Evolutionary conservation across 2,329 filamentous ascomycete species (phyloP), one percentile per base, ranked within the genome.

Genomic region (Scolecobasidium constrictum): DNA sequence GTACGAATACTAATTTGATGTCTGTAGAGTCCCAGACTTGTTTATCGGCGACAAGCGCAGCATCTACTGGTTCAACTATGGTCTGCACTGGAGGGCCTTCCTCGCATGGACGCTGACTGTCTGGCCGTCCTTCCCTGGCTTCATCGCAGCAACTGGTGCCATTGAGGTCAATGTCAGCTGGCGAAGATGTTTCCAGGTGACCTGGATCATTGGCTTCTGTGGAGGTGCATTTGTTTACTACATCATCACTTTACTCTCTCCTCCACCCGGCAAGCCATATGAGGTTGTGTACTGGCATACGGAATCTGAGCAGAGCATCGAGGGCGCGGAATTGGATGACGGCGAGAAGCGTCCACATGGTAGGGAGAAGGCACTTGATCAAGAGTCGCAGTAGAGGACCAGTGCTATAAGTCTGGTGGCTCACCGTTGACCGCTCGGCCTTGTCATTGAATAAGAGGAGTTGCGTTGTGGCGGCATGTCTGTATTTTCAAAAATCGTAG

Each of bases 1-100:
- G n/a, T n/a, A n/a, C n/a, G n/a, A n/a, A n/a, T n/a, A n/a, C n/a
- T n/a, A n/a, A n/a, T n/a, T 46, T n/a, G n/a, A 43, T 11, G 46
- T 46, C 6, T 49, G 45, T 45, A 48, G 46, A 17, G 38, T 51
- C 17, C 48, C 48, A 4, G 46, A 51, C 31, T 39, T 51, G 6
- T 51, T 43, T 39, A 42, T 47, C 7, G 48, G 49, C 15, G 39
- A 45, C 20, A 35, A 35, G 11, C 35, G 35, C 35, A 41, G 40
- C 13, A 40, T 44, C n/a, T 46, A 45, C 18, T 46, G 45, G 45
- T 46, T 38, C 34, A 35, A 11, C 13, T 16, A 16, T 19, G 45
- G 41, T 12, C 17, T 46, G 22, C 44, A 46, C 16, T 46, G 45
- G 45, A 18, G 45, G 15, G 45, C 45, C 1, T 45, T 47, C 26